These are phyloP conservation scores for Cupressus sempervirens DNA, from an alignment of 75 land plant species.

Conservation along the genomic window DNA sequence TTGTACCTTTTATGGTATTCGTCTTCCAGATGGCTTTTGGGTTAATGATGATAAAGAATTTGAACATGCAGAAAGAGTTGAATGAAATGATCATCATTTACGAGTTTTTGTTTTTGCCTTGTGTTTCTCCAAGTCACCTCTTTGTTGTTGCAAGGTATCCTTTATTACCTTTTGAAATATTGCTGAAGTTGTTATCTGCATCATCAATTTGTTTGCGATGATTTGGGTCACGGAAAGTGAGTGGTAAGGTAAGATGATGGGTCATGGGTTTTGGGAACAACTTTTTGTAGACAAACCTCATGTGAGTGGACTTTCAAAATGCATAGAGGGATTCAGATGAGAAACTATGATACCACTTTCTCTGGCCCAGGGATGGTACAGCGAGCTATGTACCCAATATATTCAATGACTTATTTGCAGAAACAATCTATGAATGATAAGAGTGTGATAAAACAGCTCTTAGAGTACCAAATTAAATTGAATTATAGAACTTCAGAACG, in stretches of 20 bases:
- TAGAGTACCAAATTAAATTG: too few relatives aligned
- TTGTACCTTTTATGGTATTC: not conserved
- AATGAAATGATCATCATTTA: not conserved
- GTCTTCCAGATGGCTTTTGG: not conserved
- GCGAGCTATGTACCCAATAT: not conserved
- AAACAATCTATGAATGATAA: too few relatives aligned
- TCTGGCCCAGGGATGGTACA: not conserved
- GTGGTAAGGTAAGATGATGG: not conserved
- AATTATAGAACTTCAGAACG: too few relatives aligned
- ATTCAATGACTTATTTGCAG: too few relatives aligned
- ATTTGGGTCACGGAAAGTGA: too few relatives aligned
- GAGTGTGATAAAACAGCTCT: too few relatives aligned
- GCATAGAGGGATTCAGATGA: not conserved
- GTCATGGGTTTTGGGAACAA: not conserved
- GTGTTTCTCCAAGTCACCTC: not conserved
- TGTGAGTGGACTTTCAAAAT: not conserved
- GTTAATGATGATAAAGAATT: not conserved
- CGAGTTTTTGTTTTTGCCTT: not conserved
- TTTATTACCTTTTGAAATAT: not conserved
- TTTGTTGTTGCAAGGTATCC: not conserved
- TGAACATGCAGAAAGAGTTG: not conserved
- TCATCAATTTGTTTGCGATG: not conserved
- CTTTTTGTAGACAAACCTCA: not conserved
- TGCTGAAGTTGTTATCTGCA: not conserved
- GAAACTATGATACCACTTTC: not conserved